A percentile compares a stretch with the other conserved stretches of the same genome.
Evolutionary conservation across 805 yeast genomes (phyloP).

Genomic region (Ogataea pignaliae): DNA sequence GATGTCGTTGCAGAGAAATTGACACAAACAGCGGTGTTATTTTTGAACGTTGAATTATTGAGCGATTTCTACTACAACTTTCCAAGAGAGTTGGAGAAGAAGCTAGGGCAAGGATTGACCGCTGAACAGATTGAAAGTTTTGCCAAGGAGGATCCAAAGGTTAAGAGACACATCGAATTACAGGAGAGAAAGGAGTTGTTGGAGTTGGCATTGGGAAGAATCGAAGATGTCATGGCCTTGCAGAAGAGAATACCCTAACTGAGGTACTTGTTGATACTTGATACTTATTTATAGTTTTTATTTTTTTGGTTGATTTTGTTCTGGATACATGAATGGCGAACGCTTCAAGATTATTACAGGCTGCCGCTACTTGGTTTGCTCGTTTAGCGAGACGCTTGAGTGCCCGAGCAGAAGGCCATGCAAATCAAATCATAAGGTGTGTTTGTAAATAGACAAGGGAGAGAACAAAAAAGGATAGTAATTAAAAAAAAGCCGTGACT

Average conservation of each 20-base stretch:
- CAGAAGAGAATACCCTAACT: slow-evolving; percentile 34
- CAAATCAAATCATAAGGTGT: no score
- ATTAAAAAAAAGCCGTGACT: not conserved
- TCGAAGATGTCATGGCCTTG: slow-evolving; percentile 75
- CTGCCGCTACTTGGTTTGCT: not conserved
- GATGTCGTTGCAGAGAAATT: slow-evolving; percentile 90
- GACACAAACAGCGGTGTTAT: slow-evolving; percentile 88
- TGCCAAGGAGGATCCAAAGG: slow-evolving; percentile 92
- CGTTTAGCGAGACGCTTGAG: no score
- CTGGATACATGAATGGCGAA: not conserved
- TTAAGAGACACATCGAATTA: slow-evolving; percentile 84
- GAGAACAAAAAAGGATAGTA: no score
- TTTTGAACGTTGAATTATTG: slow-evolving; percentile 86
- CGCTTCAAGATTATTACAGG: not conserved
- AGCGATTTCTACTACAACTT: slow-evolving; percentile 95
- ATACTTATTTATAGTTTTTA: not conserved
- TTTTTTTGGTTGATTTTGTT: not conserved
- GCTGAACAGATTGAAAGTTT: slow-evolving; percentile 79
- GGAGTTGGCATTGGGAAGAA: slow-evolving; percentile 77
- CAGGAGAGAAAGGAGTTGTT: slow-evolving; percentile 90
- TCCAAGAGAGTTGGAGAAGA: slow-evolving; percentile 86
- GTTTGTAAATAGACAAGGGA: no score
- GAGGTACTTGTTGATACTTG: not conserved
- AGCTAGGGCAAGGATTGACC: slow-evolving; percentile 57
- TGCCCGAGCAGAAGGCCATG: no score